phyloP scores from a whole-genome alignment of 371 early-diverging fungal genomes.

The Entomophthora muscae region DNA sequence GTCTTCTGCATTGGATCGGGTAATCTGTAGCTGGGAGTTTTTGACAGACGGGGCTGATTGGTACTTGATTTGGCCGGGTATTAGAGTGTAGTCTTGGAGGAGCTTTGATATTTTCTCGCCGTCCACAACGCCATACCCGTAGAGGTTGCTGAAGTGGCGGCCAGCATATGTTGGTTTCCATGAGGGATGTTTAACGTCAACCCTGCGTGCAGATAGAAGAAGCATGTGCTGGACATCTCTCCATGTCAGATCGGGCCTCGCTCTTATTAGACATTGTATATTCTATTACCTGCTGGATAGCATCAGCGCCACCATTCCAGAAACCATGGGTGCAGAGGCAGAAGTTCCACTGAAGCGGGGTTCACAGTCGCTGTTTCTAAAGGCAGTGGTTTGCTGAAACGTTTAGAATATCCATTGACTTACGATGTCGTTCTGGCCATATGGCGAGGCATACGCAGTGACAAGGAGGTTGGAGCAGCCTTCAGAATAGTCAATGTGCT shows the following conservation, averaged over 20 bases:
- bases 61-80: conserved; percentile 55
- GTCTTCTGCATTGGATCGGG: too few species aligned
- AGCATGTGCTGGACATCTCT: conserved; percentile 75
- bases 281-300: too few species aligned
- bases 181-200: conserved; percentile 32
- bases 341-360: conserved; percentile 95
- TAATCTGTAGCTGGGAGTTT: too few species aligned
- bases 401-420: too few species aligned
- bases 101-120: conserved; percentile 44
- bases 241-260: conserved; percentile 72
- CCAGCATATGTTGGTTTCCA: conserved; percentile 43
- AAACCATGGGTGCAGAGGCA: conserved; percentile 89
- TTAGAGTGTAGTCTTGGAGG: too few species aligned
- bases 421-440: too few species aligned
- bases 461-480: conserved; percentile 75
- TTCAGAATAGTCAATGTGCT: conserved; percentile 77
- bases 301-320: conserved; percentile 78
- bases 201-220: conserved; percentile 59
- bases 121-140: conserved; percentile 83
- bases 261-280: too few species aligned
- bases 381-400: too few species aligned
- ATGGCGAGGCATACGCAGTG: conserved; percentile 78
- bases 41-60: conserved; percentile 34
- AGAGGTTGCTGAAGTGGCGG: conserved; percentile 66
- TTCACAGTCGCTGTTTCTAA: too few species aligned